Evolutionary conservation across 1,284 basidiomycete genomes (phyloP).

Genomic region (Microbotryomycetes sp.): DNA sequence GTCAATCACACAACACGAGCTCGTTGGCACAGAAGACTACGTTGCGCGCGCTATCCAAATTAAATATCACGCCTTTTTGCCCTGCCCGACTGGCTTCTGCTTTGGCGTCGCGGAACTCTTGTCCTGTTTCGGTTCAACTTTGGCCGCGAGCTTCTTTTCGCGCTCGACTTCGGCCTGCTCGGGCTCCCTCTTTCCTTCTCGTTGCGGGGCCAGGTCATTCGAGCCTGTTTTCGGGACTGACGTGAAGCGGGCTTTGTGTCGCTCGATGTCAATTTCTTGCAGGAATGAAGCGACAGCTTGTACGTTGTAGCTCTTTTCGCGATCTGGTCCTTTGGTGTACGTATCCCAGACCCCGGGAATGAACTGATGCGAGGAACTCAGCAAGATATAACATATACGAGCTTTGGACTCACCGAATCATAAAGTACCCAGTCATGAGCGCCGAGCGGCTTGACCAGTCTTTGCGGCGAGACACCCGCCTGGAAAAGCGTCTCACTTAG

Average conservation of each 20-base stretch:
- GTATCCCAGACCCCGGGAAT: constrained; percentile 7
- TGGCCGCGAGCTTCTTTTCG: neutral
- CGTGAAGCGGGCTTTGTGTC: neutral
- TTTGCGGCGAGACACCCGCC: constrained; percentile 18
- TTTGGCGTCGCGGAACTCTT: neutral
- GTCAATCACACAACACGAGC: no score
- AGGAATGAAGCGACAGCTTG: constrained; percentile 9
- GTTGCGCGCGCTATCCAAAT: no score
- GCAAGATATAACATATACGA: neutral
- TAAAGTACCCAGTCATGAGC: constrained; percentile 18
- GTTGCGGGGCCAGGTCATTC: neutral
- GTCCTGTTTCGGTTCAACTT: neutral
- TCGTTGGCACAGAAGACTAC: no score
- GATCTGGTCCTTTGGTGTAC: constrained; percentile 6
- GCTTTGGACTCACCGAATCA: neutral
- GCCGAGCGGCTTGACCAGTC: constrained; percentile 3
- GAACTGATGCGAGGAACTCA: neutral
- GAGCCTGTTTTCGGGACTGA: neutral
- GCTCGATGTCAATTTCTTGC: neutral
- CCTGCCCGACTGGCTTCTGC: neutral
- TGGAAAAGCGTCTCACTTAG: no score
- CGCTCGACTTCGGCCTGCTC: neutral
- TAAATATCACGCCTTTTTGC: neutral
- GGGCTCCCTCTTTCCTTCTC: neutral
- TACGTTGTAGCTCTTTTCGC: constrained; percentile 1